Evolutionary conservation across 148 eudicot species (phyloP), one percentile per base, ranked within the genome.

Genomic region (Chenopodium album): DNA sequence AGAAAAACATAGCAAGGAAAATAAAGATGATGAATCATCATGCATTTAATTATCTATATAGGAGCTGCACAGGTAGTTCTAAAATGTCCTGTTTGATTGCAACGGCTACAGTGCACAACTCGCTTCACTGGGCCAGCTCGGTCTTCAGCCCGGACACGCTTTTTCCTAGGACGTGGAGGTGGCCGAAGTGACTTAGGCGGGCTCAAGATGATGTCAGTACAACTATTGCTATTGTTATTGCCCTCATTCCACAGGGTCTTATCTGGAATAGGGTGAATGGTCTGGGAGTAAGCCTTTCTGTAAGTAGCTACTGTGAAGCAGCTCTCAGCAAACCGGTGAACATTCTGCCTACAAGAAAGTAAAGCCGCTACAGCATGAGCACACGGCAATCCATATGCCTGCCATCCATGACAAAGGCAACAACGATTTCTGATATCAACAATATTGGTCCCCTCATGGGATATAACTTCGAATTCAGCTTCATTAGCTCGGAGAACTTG

Each of bases 71-170:
- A 92, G 0, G 96, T 92, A 28, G 93, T 90, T 81, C 96, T 88
- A 84, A 92, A 92, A 81, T 92, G 96, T 60, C 96, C 96, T 12
- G 92, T 87, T 82, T 92, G 96, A 78, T 91, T 84, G 85, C 97
- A 92, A 22, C 97, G 92, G 82, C 97, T 91, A 70, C 97, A 92
- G 65, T 87, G 94, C 56, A 92, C 97, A 82, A 90, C 86, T 63
- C 97, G 86, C 82, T 91, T 92, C 71, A 66, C 86, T 8, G 86
- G 88, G 17, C 81, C 83, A 19, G 63, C 73, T 0, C 84, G 81
- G 26, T 90, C 92, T 50, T 86, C 92, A 3, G 85, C 34, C 14
- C 86, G 84, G 1, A 81, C 73, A 75, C 92, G 85, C 82, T 82
- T 91, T 69, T 91, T 92, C 81, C 92, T 88, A 2, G 91, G 91